Evolutionary conservation across 306 rosid genomes (phyloP).

Genomic region (Corylus americana): DNA sequence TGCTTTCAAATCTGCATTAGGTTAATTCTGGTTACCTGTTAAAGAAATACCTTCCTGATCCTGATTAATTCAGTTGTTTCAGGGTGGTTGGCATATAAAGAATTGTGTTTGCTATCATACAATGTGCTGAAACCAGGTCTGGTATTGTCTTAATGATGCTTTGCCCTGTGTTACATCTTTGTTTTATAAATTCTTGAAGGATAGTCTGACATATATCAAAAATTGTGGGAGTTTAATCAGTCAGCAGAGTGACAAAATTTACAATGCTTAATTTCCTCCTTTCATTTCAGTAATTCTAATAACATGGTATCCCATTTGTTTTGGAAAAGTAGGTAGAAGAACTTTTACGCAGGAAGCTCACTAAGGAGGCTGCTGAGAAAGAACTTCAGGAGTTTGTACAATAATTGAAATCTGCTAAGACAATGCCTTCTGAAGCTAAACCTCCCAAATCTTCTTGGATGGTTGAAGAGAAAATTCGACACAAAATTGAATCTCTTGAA

Average conservation of each 20-base stretch:
- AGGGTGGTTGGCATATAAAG: background rate
- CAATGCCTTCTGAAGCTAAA: conserved; percentile 61
- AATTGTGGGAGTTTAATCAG: background rate
- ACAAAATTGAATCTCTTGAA: conserved; percentile 73
- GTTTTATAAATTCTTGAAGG: background rate
- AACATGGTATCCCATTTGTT: background rate
- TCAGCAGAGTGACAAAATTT: conserved; percentile 18
- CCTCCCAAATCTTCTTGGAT: conserved; percentile 82
- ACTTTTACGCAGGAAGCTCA: conserved; percentile 66
- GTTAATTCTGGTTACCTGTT: background rate
- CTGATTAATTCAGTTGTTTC: background rate
- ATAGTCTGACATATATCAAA: background rate
- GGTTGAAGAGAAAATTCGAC: conserved; percentile 60
- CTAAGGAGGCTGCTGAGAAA: conserved; percentile 82
- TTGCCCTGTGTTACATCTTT: background rate
- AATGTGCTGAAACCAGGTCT: background rate
- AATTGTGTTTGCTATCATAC: background rate
- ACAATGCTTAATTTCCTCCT: conserved; percentile 16
- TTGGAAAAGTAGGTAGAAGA: conserved; percentile 76
- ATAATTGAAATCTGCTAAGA: conserved; percentile 69
- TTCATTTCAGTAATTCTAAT: conserved; percentile 10
- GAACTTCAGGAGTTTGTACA: conserved; percentile 65
- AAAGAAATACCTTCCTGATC: background rate
- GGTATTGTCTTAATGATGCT: background rate
- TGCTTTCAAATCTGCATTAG: background rate